Evolutionary conservation across 768 basidiomycete species (phyloP), one percentile per base, ranked within the genome.

Genomic region (Filobasidium floriforme): DNA sequence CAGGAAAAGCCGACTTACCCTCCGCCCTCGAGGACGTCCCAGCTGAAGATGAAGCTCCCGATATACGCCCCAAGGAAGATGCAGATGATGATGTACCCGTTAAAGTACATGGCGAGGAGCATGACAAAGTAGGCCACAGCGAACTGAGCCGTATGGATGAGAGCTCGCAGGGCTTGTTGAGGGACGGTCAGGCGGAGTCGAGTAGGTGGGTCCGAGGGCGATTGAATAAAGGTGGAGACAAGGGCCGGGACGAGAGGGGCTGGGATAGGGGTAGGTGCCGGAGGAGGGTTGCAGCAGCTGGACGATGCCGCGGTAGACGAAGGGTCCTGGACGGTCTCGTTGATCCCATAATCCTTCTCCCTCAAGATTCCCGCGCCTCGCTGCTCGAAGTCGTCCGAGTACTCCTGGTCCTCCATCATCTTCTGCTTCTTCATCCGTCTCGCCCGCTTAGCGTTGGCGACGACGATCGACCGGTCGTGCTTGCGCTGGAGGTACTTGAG

Each of bases 41-140:
- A 62, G 1, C 68, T 72, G 37, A 75, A 75, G 22, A 69, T 43
- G 52, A 75, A 66, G 60, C 66, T 73, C 0, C 74, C 74, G 14
- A 64, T 61, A 1, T 71, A 73, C 41, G 73, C 72, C 43, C 76
- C 73, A 41, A 76, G 49, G 70, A 77, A 77, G 64, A 80, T 78
- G 9, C 70, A 73, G 41, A 80, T 65, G 26, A 80, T 70, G 64
- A 80, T 68, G 41, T 68, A 75, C n/a, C 75, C 77, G 67, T 79
- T 79, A 71, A 70, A 79, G 68, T 73, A 77, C 77, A 78, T 79
- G 41, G 70, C 75, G 26, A 76, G 70, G 0, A 75, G 60, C 70
- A 74, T 71, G 29, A 70, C 72, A 22, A 7, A 44, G 41, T 72
- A 71, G 6, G 70, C 69, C 55, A 69, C 46, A 6, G 19, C 46